These are phyloP conservation scores for Diatrype stigma DNA, from an alignment of 2,329 filamentous ascomycete genomes.

Conservation along the genomic window DNA sequence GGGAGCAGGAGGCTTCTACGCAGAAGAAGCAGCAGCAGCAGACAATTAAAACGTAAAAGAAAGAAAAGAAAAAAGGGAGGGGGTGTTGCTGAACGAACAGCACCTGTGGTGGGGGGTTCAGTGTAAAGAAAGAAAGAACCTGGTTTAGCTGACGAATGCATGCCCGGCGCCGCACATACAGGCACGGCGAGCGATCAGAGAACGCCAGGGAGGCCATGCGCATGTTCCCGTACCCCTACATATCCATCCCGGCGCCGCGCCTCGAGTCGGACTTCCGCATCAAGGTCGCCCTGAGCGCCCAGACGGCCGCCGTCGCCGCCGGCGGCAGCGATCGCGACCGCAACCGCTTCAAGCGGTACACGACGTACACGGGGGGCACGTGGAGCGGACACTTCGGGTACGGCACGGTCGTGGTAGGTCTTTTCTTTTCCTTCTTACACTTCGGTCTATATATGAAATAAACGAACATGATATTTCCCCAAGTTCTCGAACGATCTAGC, in stretches of 20 bases:
- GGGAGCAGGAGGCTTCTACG: background rate
- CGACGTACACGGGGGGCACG: conserved; percentile 21
- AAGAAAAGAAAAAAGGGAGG: too few relatives aligned
- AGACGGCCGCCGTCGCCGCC: conserved; percentile 21
- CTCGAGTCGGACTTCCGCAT: conserved; percentile 26
- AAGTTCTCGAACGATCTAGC: too few relatives aligned
- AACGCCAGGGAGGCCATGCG: conserved; percentile 7
- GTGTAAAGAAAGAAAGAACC: too few relatives aligned
- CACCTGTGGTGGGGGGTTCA: too few relatives aligned
- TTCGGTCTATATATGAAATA: background rate
- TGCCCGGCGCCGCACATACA: background rate
- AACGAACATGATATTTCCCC: too few relatives aligned
- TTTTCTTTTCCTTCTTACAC: background rate
- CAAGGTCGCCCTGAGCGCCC: conserved; percentile 19
- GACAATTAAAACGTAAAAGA: too few relatives aligned
- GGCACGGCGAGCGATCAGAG: conserved; percentile 4
- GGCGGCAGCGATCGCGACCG: conserved; percentile 7
- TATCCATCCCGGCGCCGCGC: conserved; percentile 20
- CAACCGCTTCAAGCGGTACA: conserved; percentile 19
- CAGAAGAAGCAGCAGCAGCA: background rate
- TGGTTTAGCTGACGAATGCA: too few relatives aligned
- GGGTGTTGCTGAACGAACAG: too few relatives aligned
- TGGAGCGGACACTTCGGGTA: conserved; percentile 25
- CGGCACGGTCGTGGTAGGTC: conserved; percentile 22
- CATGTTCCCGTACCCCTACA: conserved; percentile 18